Percentiles rank a stretch among this genome's conserved stretches.
phyloP scores from a whole-genome alignment of 805 yeast species.

The Nakazawaea pomicola region DNA sequence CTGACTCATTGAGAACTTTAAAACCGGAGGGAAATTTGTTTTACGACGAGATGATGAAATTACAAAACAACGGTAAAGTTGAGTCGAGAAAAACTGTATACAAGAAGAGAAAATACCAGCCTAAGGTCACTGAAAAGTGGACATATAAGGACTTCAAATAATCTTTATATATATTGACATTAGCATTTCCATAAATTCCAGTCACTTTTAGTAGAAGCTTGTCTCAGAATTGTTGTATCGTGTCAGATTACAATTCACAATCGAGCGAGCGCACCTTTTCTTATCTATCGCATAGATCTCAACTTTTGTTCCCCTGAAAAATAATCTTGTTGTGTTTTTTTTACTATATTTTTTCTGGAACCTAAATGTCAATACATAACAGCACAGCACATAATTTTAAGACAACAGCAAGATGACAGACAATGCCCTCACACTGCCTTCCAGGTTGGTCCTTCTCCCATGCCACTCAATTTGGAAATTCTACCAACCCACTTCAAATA shows the following conservation, averaged over 20 bases:
- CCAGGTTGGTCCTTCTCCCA: constrained; percentile 7
- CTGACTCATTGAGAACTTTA: constrained; percentile 76
- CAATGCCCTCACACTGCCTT: background rate
- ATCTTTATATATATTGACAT: background rate
- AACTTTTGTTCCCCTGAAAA: no score
- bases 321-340: no score
- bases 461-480: constrained; percentile 59
- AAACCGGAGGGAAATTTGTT: constrained; percentile 88
- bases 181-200: background rate
- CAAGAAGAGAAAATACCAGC: constrained; percentile 62
- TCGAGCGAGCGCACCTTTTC: no score
- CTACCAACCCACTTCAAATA: constrained; percentile 8
- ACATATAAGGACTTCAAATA: constrained; percentile 83
- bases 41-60: constrained; percentile 72
- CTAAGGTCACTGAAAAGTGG: constrained; percentile 87
- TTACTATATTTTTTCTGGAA: no score
- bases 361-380: no score
- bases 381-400: no score
- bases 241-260: no score
- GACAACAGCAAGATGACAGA: background rate
- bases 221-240: no score
- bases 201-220: no score
- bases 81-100: constrained; percentile 76
- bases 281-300: no score
- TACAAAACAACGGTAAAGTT: constrained; percentile 82